These are phyloP conservation scores for Chrysoporthe deuterocubensis DNA, from an alignment of 2,329 filamentous ascomycete genomes.

Conservation along the genomic window DNA sequence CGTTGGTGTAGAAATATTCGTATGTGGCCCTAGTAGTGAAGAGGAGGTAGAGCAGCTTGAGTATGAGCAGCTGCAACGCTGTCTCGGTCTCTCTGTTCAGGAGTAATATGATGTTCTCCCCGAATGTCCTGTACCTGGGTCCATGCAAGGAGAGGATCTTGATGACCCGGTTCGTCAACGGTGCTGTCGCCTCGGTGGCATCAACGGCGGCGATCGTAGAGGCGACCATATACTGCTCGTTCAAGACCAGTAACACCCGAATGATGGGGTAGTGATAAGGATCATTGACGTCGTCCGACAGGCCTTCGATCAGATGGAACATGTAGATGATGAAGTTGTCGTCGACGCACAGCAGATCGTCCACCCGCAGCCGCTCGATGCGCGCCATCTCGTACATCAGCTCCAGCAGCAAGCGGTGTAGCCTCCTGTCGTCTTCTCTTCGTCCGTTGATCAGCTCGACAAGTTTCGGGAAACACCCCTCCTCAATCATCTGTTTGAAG, in stretches of 20 bases:
- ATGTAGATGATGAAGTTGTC: constrained; percentile 85
- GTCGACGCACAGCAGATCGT: constrained; percentile 76
- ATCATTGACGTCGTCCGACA: constrained; percentile 85
- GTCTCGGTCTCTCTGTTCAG: constrained; percentile 95
- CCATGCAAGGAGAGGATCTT: constrained; percentile 86
- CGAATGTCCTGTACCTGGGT: constrained; percentile 86
- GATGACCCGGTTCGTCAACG: constrained; percentile 88
- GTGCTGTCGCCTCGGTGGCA: constrained; percentile 44
- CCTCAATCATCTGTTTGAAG: constrained; percentile 85
- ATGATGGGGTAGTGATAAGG: constrained; percentile 97
- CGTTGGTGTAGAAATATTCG: constrained; percentile 99
- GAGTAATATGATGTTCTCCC: constrained; percentile 94
- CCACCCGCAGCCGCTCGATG: constrained; percentile 77
- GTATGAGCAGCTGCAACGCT: constrained; percentile 89
- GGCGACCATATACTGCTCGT: constrained; percentile 96
- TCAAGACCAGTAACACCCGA: constrained; percentile 87
- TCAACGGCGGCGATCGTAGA: constrained; percentile 57
- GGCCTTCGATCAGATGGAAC: constrained; percentile 83
- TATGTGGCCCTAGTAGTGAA: constrained; percentile 91
- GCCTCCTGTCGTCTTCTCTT: constrained; percentile 66
- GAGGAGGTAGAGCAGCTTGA: constrained; percentile 92
- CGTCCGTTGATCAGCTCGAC: constrained; percentile 77
- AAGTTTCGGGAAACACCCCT: constrained; percentile 81
- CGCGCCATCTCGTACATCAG: constrained; percentile 96
- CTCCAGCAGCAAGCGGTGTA: constrained; percentile 84